Percentiles rank a stretch among this genome's conserved stretches.
Conservation (phyloP, 257 asterid genomes). For the Linaria vulgaris region DNA sequence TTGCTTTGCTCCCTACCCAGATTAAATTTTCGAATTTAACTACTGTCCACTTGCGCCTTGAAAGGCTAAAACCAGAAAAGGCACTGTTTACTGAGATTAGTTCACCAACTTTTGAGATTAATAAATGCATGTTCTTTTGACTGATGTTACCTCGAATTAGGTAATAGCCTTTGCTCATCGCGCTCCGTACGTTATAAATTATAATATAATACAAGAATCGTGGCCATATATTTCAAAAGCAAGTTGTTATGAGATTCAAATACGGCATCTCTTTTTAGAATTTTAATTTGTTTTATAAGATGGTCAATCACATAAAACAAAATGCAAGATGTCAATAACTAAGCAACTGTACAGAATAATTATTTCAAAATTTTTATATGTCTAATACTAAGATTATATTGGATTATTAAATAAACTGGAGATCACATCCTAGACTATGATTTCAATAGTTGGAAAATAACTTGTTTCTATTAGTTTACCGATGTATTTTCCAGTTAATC, state of each 20-base stretch:
- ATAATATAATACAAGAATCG: neutral
- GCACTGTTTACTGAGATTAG: slow-evolving; percentile 27
- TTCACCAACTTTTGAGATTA: slow-evolving; percentile 6
- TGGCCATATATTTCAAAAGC: slow-evolving; percentile 11
- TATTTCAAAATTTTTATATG: no score
- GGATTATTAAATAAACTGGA: no score
- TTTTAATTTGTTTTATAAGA: neutral
- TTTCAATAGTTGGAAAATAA: no score
- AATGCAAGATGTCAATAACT: no score
- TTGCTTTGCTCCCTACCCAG: slow-evolving; percentile 33
- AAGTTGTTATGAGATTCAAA: slow-evolving; percentile 1
- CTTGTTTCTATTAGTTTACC: no score
- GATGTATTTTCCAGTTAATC: no score
- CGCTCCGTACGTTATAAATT: neutral
- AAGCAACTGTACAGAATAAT: no score
- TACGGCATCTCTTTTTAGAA: neutral
- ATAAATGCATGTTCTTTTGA: slow-evolving; percentile 29
- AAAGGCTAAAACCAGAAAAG: slow-evolving; percentile 21
- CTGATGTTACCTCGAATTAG: slow-evolving; percentile 27
- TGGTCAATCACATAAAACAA: slow-evolving; percentile 5
- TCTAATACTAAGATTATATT: no score
- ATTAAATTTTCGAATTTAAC: slow-evolving; percentile 34
- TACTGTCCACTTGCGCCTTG: slow-evolving; percentile 46
- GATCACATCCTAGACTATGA: no score
- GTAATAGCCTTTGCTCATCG: slow-evolving; percentile 15